phyloP scores from a whole-genome alignment of 331 rosid species.

The Rhamnella rubrinervis region DNA sequence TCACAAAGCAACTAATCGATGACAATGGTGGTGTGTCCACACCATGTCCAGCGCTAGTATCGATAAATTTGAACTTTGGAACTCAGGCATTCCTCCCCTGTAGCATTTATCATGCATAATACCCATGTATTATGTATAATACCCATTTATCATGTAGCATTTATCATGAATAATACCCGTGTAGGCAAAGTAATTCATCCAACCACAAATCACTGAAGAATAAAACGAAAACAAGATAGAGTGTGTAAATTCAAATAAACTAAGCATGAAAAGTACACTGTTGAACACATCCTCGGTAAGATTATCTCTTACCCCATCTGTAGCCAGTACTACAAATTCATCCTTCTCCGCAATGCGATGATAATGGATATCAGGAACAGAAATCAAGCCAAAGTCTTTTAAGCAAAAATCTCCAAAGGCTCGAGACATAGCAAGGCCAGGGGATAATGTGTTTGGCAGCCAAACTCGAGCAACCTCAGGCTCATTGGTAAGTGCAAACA shows the following conservation, averaged over 20 bases:
- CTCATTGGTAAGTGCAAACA: slow-evolving; percentile 60
- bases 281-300: neutral
- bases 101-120: no score
- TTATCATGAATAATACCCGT: no score
- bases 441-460: slow-evolving; percentile 66
- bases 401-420: slow-evolving; percentile 86
- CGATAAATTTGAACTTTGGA: neutral
- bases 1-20: neutral
- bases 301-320: slow-evolving; percentile 68
- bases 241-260: neutral
- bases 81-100: neutral
- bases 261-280: neutral
- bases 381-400: slow-evolving; percentile 72
- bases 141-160: no score
- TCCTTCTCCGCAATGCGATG: slow-evolving; percentile 53
- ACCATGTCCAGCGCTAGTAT: neutral
- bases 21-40: neutral
- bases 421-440: slow-evolving; percentile 89
- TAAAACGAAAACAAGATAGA: neutral
- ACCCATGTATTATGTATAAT: no score
- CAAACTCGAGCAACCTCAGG: slow-evolving; percentile 67
- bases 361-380: slow-evolving; percentile 63
- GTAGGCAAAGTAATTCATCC: no score
- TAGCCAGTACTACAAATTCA: slow-evolving; percentile 74
- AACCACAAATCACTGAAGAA: neutral